phyloP scores from a whole-genome alignment of 768 basidiomycete species.

The Auricularia sp. region DNA sequence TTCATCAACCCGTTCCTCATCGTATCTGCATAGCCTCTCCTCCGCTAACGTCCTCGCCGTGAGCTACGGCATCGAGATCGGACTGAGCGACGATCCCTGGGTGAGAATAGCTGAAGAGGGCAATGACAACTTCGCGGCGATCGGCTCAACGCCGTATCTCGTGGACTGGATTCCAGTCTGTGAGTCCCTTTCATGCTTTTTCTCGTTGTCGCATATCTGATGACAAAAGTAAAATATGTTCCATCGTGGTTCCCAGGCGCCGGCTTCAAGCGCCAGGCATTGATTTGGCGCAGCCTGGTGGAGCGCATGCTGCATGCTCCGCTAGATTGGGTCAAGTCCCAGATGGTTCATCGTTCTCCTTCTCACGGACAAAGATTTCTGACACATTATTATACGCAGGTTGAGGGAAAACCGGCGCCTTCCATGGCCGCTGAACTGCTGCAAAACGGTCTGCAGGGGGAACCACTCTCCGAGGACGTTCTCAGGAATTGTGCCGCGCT shows the following conservation, averaged over 20 bases:
- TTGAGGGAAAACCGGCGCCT: neutral
- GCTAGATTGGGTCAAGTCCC: neutral
- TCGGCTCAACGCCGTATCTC: slow-evolving; percentile 29
- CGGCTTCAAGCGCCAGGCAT: slow-evolving; percentile 52
- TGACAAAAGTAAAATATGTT: slow-evolving; percentile 28
- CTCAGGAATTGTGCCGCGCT: neutral
- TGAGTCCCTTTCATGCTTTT: slow-evolving; percentile 8
- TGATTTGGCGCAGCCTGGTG: slow-evolving; percentile 22
- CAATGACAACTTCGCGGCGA: slow-evolving; percentile 22
- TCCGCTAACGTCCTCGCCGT: slow-evolving; percentile 31
- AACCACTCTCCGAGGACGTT: neutral
- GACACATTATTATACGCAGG: neutral
- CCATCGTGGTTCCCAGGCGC: slow-evolving; percentile 62
- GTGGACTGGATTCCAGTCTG: slow-evolving; percentile 32
- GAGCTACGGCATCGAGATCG: slow-evolving; percentile 37
- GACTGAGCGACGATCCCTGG: slow-evolving; percentile 32
- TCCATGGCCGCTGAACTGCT: neutral
- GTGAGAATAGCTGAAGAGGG: slow-evolving; percentile 32
- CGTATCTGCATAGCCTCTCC: slow-evolving; percentile 22
- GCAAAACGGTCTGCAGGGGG: neutral
- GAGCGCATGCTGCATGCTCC: slow-evolving; percentile 3
- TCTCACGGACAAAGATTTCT: neutral
- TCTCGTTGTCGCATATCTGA: neutral
- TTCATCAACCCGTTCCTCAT: neutral
- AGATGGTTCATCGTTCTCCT: neutral